Conservation (phyloP, 805 yeast genomes). For the Myxozyma kluyveri region DNA sequence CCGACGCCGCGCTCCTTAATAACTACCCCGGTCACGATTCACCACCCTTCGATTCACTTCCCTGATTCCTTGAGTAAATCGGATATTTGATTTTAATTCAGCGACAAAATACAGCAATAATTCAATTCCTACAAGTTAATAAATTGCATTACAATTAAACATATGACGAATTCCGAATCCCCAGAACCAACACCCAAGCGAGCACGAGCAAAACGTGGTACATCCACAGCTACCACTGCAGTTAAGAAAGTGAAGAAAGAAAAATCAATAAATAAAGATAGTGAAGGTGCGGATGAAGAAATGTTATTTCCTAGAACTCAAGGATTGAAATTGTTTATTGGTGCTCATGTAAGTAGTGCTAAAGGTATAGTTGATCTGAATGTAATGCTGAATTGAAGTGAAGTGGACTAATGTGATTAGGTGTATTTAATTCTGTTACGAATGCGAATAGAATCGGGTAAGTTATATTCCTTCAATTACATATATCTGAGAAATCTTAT, state of each 20-base stretch:
- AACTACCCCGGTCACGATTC: too few species aligned
- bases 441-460: constrained; percentile 55
- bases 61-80: too few species aligned
- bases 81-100: too few species aligned
- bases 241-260: neutral
- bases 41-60: too few species aligned
- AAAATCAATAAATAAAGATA: constrained; percentile 4
- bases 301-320: constrained; percentile 43
- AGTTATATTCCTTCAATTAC: constrained; percentile 9
- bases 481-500: neutral
- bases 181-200: too few species aligned
- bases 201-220: constrained; percentile 5
- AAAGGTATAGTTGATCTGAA: constrained; percentile 12
- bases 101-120: too few species aligned
- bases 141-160: too few species aligned
- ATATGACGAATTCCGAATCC: constrained; percentile 19
- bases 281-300: neutral
- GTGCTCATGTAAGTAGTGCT: constrained; percentile 26
- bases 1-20: too few species aligned
- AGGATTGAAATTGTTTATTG: constrained; percentile 38
- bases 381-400: neutral
- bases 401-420: constrained; percentile 19
- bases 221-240: constrained; percentile 1
- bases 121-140: too few species aligned
- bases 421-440: constrained; percentile 63